These are phyloP conservation scores for Biscogniauxia mediterranea DNA, from an alignment of 2,329 filamentous ascomycete species.

Conservation along the genomic window DNA sequence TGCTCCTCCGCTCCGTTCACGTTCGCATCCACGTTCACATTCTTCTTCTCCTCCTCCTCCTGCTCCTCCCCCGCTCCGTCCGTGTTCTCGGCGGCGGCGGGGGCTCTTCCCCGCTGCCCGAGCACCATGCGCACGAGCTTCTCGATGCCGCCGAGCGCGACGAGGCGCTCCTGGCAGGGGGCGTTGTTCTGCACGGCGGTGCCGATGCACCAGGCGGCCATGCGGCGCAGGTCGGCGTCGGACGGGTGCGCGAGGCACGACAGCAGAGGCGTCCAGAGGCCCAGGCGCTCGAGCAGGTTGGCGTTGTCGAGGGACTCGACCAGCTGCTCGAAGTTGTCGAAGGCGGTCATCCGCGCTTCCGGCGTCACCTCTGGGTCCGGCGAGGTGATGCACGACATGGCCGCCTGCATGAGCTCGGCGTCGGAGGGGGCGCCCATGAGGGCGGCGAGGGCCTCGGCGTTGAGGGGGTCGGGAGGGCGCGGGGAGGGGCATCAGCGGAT, in stretches of 20 bases:
- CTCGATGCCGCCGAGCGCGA: slow-evolving; percentile 65
- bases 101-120: slow-evolving; percentile 28
- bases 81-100: slow-evolving; percentile 3
- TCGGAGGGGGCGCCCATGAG: slow-evolving; percentile 85
- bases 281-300: slow-evolving; percentile 80
- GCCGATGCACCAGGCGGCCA: slow-evolving; percentile 92
- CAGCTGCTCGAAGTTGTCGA: slow-evolving; percentile 93
- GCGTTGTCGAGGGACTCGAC: slow-evolving; percentile 94
- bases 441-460: slow-evolving; percentile 67
- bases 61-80: background rate
- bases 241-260: slow-evolving; percentile 56
- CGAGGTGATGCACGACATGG: slow-evolving; percentile 74
- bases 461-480: slow-evolving; percentile 46
- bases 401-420: slow-evolving; percentile 84
- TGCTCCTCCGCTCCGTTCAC: slow-evolving; percentile 7
- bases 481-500: slow-evolving; percentile 27
- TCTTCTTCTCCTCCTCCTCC: slow-evolving; percentile 57
- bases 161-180: slow-evolving; percentile 72
- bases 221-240: slow-evolving; percentile 71
- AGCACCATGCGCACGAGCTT: slow-evolving; percentile 63
- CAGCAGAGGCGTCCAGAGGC: slow-evolving; percentile 80
- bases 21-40: slow-evolving; percentile 14
- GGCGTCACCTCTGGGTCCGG: slow-evolving; percentile 60
- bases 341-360: slow-evolving; percentile 76
- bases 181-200: slow-evolving; percentile 97